Conservation (phyloP, 2,329 filamentous ascomycete species). For the Pestalotiopsis sp. region DNA sequence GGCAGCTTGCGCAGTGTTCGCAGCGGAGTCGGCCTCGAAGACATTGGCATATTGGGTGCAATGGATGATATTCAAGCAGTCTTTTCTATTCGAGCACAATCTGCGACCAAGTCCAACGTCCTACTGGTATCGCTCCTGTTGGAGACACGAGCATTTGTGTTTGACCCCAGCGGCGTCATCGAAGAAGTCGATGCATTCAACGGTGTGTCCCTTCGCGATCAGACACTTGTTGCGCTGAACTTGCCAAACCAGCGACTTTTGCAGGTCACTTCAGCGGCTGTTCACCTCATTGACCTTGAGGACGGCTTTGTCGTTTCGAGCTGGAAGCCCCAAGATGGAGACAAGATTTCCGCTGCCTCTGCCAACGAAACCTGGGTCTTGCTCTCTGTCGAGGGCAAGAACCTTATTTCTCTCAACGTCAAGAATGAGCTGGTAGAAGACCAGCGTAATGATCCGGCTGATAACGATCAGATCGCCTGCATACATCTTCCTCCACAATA, state of each 20-base stretch:
- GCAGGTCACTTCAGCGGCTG: slow-evolving; percentile 73
- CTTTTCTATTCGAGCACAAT: slow-evolving; percentile 65
- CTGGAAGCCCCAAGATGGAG: slow-evolving; percentile 57
- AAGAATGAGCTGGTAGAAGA: slow-evolving; percentile 58
- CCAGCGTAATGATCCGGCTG: slow-evolving; percentile 62
- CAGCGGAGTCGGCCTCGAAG: slow-evolving; percentile 91
- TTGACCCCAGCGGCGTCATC: slow-evolving; percentile 74
- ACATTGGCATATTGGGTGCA: slow-evolving; percentile 80
- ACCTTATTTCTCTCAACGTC: slow-evolving; percentile 70
- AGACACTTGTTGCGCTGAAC: slow-evolving; percentile 73
- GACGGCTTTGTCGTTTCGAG: slow-evolving; percentile 55
- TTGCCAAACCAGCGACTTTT: slow-evolving; percentile 66
- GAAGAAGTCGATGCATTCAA: slow-evolving; percentile 83
- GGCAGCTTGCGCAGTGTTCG: slow-evolving; percentile 88
- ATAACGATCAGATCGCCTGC: slow-evolving; percentile 81
- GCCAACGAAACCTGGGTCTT: slow-evolving; percentile 72
- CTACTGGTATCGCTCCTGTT: slow-evolving; percentile 80
- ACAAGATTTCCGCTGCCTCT: slow-evolving; percentile 77
- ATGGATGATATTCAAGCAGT: slow-evolving; percentile 75
- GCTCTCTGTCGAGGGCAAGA: slow-evolving; percentile 76
- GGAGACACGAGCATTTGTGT: slow-evolving; percentile 82
- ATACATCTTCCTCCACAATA: slow-evolving; percentile 72
- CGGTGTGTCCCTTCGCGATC: slow-evolving; percentile 69
- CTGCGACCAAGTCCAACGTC: slow-evolving; percentile 61
- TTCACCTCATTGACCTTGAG: slow-evolving; percentile 65